Evolutionary conservation across 2,329 filamentous ascomycete species (phyloP).

Genomic region (Cytospora schulzeri): DNA sequence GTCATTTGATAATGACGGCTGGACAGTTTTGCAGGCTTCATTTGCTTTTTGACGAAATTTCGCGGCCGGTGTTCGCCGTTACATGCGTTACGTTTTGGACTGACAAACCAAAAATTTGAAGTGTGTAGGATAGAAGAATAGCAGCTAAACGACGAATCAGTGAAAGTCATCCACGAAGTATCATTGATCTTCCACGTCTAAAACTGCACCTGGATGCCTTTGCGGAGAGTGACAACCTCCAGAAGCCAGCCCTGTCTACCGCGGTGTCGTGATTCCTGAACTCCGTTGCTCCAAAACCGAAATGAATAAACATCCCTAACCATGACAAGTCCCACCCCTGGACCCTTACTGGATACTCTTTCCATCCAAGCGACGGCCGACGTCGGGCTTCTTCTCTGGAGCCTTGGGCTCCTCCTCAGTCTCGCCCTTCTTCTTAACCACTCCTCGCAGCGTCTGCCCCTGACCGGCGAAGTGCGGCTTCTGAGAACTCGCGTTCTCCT

Average conservation of each 20-base stretch:
- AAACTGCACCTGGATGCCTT: not conserved
- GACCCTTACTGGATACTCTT: slow-evolving; percentile 20
- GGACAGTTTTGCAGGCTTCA: not conserved
- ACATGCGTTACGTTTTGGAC: not conserved
- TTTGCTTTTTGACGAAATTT: not conserved
- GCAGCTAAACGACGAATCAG: not conserved
- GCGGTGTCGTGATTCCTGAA: not conserved
- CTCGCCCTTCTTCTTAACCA: slow-evolving; percentile 70
- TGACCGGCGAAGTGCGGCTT: slow-evolving; percentile 81
- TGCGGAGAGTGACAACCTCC: not conserved
- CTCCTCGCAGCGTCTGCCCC: slow-evolving; percentile 75
- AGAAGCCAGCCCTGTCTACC: slow-evolving; percentile 8
- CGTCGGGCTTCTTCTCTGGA: slow-evolving; percentile 47
- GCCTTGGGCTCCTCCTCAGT: slow-evolving; percentile 50
- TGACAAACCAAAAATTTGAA: not conserved
- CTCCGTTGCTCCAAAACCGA: slow-evolving; percentile 16
- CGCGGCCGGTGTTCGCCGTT: too few species aligned
- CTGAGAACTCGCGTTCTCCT: slow-evolving; percentile 64
- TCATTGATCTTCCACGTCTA: not conserved
- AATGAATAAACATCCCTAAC: slow-evolving; percentile 18
- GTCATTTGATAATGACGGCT: not conserved
- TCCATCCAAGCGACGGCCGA: slow-evolving; percentile 25
- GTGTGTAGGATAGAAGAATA: not conserved
- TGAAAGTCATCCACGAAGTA: not conserved
- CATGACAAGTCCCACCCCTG: not conserved